These are phyloP conservation scores for Coemansia sp. DNA, from an alignment of 192 early-diverging fungal species.

Conservation along the genomic window DNA sequence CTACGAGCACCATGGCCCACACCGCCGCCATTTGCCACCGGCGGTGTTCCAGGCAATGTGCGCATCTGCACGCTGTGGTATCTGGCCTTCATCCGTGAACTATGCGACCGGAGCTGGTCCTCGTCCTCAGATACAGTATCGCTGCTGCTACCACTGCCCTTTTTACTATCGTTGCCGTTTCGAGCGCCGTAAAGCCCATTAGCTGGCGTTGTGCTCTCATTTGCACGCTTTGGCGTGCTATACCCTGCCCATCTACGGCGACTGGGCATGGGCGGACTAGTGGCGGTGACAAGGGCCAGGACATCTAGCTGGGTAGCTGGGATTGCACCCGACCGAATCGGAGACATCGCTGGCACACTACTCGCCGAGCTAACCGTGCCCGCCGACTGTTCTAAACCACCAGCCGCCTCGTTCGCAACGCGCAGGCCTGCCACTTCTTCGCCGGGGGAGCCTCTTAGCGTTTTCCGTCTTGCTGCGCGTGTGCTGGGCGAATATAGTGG, in stretches of 20 bases:
- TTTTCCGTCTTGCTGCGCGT: conserved; percentile 35
- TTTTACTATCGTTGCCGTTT: neutral
- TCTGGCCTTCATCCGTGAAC: conserved; percentile 33
- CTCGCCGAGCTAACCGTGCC: neutral
- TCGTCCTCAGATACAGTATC: conserved; percentile 55
- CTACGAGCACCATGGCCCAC: neutral
- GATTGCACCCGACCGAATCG: conserved; percentile 20
- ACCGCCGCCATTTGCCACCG: neutral
- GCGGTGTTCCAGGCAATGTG: conserved; percentile 13
- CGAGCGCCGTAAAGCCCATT: neutral
- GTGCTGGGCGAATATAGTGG: conserved; percentile 44
- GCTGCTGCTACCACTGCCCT: conserved; percentile 23
- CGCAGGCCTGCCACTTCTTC: neutral
- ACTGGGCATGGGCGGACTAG: conserved; percentile 56
- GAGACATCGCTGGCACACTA: neutral
- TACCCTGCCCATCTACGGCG: conserved; percentile 40
- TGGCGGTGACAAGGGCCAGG: conserved; percentile 52
- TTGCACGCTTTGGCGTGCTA: conserved; percentile 23
- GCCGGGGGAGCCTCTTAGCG: neutral
- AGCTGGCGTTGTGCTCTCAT: neutral
- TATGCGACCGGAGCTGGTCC: conserved; percentile 41
- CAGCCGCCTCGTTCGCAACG: neutral
- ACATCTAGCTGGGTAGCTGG: conserved; percentile 54
- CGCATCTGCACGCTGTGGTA: conserved; percentile 31
- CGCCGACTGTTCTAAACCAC: neutral